Evolutionary conservation across 805 yeast genomes (phyloP).

Genomic region (Kregervanrija delftensis): DNA sequence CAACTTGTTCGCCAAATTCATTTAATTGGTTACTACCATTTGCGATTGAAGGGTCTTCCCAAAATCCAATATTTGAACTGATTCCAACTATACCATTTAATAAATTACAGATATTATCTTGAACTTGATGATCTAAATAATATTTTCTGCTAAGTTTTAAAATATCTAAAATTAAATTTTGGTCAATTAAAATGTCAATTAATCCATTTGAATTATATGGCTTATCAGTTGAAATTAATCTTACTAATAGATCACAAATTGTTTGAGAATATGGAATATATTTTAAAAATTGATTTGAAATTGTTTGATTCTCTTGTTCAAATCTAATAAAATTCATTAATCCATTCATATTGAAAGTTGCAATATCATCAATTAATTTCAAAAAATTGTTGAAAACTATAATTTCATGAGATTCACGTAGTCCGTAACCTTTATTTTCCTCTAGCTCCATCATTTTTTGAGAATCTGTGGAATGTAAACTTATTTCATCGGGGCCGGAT

Average conservation of each 20-base stretch:
- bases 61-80: constrained; percentile 31
- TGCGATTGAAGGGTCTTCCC: constrained; percentile 19
- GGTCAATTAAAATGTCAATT: constrained; percentile 64
- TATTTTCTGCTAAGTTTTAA: constrained; percentile 54
- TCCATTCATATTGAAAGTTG: constrained; percentile 75
- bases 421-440: constrained; percentile 20
- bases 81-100: constrained; percentile 77
- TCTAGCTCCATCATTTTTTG: constrained; percentile 11
- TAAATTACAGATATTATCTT: constrained; percentile 55
- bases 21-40: constrained; percentile 11
- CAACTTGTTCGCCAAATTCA: constrained; percentile 65
- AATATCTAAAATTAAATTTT: constrained; percentile 58
- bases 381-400: constrained; percentile 44
- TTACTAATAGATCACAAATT: constrained; percentile 78
- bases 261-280: constrained; percentile 82
- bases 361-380: constrained; percentile 76
- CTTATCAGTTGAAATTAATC: constrained; percentile 86
- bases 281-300: constrained; percentile 68
- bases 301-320: constrained; percentile 27
- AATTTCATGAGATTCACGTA: constrained; percentile 22
- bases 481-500: constrained; percentile 23
- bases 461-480: constrained; percentile 10
- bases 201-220: constrained; percentile 84
- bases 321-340: constrained; percentile 61
- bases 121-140: constrained; percentile 27